Conservation (phyloP, 1,284 basidiomycete species). For the Puccinia horiana region DNA sequence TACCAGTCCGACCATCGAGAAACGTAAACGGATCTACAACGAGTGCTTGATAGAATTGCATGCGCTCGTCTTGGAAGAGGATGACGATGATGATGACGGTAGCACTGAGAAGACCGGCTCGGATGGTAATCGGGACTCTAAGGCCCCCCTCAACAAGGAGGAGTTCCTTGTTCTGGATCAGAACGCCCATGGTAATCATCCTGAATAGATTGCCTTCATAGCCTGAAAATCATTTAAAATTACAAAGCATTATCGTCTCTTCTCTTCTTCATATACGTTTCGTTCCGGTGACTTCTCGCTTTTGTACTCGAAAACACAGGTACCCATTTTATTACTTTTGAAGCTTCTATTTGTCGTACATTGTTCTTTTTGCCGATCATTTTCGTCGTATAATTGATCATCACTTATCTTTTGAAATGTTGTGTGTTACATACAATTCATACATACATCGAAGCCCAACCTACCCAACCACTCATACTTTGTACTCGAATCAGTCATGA, state of each 20-base stretch:
- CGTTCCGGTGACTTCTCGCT: not conserved
- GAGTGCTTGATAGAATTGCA: slow-evolving; percentile 48
- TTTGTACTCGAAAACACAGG: not conserved
- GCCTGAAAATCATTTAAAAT: not conserved
- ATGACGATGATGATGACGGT: slow-evolving; percentile 37
- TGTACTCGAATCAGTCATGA: not conserved
- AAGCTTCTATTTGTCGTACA: slow-evolving; percentile 1
- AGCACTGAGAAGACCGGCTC: not conserved
- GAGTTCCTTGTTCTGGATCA: not conserved
- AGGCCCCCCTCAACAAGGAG: not conserved
- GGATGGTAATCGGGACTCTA: not conserved
- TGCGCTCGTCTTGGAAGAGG: slow-evolving; percentile 43
- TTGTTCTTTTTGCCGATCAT: not conserved
- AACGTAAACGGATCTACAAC: slow-evolving; percentile 42
- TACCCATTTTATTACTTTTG: not conserved
- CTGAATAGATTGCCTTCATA: not conserved
- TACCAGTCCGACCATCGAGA: slow-evolving; percentile 24
- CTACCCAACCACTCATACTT: not conserved
- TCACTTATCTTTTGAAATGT: not conserved
- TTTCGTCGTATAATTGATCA: not conserved
- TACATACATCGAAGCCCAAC: not conserved
- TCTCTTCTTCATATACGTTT: not conserved
- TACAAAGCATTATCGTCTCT: not conserved
- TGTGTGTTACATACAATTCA: not conserved
- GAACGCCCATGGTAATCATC: not conserved